Evolutionary conservation across 768 basidiomycete species (phyloP), one percentile per base, ranked within the genome.

Genomic region (Atractiella rhizophila): DNA sequence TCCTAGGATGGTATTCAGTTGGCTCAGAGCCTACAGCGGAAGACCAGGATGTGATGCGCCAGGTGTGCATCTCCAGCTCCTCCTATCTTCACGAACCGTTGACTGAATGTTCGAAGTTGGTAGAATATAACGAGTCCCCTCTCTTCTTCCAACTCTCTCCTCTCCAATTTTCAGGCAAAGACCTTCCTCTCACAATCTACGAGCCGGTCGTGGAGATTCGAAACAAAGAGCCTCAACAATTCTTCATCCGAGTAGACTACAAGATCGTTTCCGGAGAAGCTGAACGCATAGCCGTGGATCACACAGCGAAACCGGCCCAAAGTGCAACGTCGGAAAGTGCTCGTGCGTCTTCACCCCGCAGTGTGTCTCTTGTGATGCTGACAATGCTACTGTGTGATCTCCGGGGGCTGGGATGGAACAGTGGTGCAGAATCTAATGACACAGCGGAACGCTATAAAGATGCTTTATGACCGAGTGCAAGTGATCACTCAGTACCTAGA

Each of bases 1-100:
- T 98, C 54, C 78, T 98, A 37, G 91, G 91, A 7, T 98, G 91
- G 91, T 98, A 98, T 60, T 79, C 78, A 0, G 73, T 86, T 32
- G 74, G 81, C 13, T 57, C 67, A n/a, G 62, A 64, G 10, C 82
- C 82, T 0, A 73, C 73, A 1, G 53, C 67, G n/a, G 63, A 63
- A 16, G 83, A 96, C 53, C 72, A 82, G 33, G 64, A 68, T 2
- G 66, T 96, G 15, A 82, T 94, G 56, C 73, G 79, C 56, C 82
- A 91, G 64, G 85, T 74, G 44, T 28, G 58, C 41, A 5, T 13
- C 15, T 20, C 32, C 12, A 19, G 19, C 13, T 7, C 3, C 19
- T 21, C 16, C 24, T 26, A 24, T 23, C 10, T 12, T 13, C 12
- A 4, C 19, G n/a, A 13, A 10, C 16, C 18, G 16, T 19, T 16